These are phyloP conservation scores for Gryganskiella cystojenkinii DNA, from an alignment of 192 early-diverging fungal genomes.

Conservation along the genomic window DNA sequence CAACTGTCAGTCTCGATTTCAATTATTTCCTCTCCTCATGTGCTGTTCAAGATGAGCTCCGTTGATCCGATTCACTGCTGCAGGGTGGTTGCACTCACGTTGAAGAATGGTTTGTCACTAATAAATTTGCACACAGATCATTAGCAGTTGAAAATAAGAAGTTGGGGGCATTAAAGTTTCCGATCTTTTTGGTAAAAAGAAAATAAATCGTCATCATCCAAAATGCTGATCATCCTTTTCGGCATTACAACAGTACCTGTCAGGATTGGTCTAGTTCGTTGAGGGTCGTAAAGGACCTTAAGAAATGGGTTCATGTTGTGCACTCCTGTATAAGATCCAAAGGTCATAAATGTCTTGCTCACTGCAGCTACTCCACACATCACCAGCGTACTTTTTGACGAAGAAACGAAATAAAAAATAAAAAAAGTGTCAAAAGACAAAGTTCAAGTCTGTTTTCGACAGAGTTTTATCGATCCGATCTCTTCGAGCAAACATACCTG, in stretches of 20 bases:
- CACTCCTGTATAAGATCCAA: slow-evolving; percentile 51
- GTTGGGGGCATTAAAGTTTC: background rate
- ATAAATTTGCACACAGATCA: background rate
- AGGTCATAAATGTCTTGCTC: slow-evolving; percentile 44
- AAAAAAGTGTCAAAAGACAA: background rate
- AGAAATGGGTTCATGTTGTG: slow-evolving; percentile 72
- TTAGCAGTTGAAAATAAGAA: background rate
- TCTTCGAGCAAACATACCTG: slow-evolving; percentile 16
- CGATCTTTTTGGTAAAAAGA: background rate
- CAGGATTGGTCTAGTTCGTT: slow-evolving; percentile 68
- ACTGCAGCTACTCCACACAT: slow-evolving; percentile 43
- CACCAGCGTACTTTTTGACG: slow-evolving; percentile 17
- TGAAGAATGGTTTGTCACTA: slow-evolving; percentile 81
- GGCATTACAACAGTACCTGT: no score
- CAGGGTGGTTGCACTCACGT: slow-evolving; percentile 62
- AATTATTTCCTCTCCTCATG: background rate
- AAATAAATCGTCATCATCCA: no score
- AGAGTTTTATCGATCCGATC: background rate
- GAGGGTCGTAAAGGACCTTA: slow-evolving; percentile 60
- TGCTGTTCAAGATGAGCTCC: background rate
- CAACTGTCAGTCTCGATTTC: background rate
- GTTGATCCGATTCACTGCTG: background rate
- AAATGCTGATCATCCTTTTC: no score
- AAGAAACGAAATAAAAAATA: background rate
- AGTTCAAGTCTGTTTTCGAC: background rate